phyloP scores from a whole-genome alignment of 108 stramenopile genomes.

The Asterionellopsis glacialis region DNA sequence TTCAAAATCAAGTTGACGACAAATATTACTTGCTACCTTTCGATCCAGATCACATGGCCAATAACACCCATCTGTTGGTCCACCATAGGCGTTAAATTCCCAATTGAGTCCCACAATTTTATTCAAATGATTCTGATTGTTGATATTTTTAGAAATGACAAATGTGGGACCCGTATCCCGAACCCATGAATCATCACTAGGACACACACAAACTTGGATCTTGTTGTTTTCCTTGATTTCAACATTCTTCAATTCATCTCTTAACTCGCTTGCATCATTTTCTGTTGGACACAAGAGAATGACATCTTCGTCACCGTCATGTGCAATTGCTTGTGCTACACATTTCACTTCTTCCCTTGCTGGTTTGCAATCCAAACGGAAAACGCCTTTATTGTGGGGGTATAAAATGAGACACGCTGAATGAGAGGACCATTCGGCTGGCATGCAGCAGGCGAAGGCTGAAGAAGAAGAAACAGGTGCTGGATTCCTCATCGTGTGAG shows the following conservation, averaged over 20 bases:
- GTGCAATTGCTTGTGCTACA: slow-evolving; percentile 28
- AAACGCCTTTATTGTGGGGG: slow-evolving; percentile 32
- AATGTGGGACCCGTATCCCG: slow-evolving; percentile 76
- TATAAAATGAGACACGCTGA: slow-evolving; percentile 34
- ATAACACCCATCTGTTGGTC: slow-evolving; percentile 49
- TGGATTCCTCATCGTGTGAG: no score
- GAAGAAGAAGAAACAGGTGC: no score
- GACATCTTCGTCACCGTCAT: slow-evolving; percentile 26
- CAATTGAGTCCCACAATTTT: slow-evolving; percentile 59
- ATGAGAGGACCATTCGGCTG: slow-evolving; percentile 42
- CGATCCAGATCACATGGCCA: slow-evolving; percentile 53
- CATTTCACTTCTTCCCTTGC: slow-evolving; percentile 24
- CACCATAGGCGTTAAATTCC: slow-evolving; percentile 78
- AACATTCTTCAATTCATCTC: neutral
- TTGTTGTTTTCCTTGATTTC: neutral
- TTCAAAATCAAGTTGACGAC: slow-evolving; percentile 2
- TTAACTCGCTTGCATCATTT: neutral
- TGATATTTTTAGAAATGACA: slow-evolving; percentile 20
- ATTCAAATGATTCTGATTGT: neutral
- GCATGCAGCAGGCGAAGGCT: slow-evolving; percentile 15
- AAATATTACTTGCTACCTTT: slow-evolving; percentile 35
- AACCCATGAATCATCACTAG: slow-evolving; percentile 67
- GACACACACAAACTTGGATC: slow-evolving; percentile 24
- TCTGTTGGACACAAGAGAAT: slow-evolving; percentile 22
- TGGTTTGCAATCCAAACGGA: slow-evolving; percentile 20